phyloP scores from a whole-genome alignment of 2,329 filamentous ascomycete species.

The Neobulgaria alba region DNA sequence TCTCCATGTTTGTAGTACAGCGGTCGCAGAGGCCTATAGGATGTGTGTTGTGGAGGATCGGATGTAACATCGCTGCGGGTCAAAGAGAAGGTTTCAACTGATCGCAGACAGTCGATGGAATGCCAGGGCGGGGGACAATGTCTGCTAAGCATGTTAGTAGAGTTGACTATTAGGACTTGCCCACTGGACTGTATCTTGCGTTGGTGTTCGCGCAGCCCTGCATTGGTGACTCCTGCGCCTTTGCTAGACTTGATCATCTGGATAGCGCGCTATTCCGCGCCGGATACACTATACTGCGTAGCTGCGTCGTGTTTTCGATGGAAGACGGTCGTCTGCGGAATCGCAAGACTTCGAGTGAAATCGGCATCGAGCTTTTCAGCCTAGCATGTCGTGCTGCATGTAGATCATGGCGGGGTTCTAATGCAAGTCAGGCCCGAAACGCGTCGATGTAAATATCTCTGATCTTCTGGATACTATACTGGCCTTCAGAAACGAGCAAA shows the following conservation, averaged over 20 bases:
- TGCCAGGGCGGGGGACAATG: not conserved
- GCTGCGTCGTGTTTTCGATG: not conserved
- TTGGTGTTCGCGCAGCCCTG: not conserved
- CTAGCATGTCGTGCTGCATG: too few species aligned
- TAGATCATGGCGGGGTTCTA: too few species aligned
- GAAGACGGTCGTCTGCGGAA: not conserved
- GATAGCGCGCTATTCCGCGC: not conserved
- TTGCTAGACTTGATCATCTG: not conserved
- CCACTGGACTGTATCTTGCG: not conserved
- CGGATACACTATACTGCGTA: not conserved
- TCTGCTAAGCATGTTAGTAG: not conserved
- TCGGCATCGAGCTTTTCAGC: not conserved
- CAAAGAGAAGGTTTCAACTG: not conserved
- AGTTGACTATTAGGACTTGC: not conserved
- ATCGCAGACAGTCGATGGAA: not conserved
- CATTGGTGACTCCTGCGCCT: not conserved
- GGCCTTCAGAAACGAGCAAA: too few species aligned
- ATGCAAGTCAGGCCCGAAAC: too few species aligned
- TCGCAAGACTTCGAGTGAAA: not conserved
- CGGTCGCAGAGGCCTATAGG: not conserved
- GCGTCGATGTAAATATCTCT: too few species aligned
- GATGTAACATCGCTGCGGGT: not conserved
- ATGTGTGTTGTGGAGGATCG: not conserved
- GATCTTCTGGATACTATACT: too few species aligned
- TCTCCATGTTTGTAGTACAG: not conserved